Conservation (phyloP, 1,284 basidiomycete genomes). For the Cryptococcus hybrid region DNA sequence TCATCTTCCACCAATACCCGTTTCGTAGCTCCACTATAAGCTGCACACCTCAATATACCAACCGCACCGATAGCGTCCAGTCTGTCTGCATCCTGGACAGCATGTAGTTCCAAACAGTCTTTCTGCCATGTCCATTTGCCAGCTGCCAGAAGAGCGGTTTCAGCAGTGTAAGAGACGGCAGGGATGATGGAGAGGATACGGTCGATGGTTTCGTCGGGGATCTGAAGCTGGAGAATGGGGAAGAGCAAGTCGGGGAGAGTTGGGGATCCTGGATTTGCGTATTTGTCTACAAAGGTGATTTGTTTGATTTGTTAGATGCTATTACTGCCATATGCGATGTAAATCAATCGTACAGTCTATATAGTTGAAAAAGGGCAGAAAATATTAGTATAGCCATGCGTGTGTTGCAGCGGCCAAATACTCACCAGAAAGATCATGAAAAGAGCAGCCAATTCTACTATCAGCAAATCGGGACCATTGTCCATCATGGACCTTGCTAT, state of each 20-base stretch:
- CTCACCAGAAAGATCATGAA: slow-evolving; percentile 67
- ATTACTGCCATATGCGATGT: background rate
- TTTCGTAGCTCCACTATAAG: slow-evolving; percentile 62
- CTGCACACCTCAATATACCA: slow-evolving; percentile 81
- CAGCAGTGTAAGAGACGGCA: slow-evolving; percentile 82
- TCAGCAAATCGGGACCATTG: slow-evolving; percentile 60
- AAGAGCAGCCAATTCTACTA: slow-evolving; percentile 79
- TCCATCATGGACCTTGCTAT: slow-evolving; percentile 59
- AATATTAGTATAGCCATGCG: too few relatives aligned
- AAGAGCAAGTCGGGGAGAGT: slow-evolving; percentile 22
- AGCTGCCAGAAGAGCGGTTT: slow-evolving; percentile 63
- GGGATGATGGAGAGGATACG: slow-evolving; percentile 62
- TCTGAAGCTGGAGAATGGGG: slow-evolving; percentile 23
- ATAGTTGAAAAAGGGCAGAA: too few relatives aligned
- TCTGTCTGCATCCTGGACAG: slow-evolving; percentile 89
- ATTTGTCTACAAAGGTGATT: slow-evolving; percentile 32
- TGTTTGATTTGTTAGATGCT: background rate
- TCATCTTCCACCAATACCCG: slow-evolving; percentile 18
- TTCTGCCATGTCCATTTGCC: slow-evolving; percentile 69
- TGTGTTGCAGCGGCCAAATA: background rate
- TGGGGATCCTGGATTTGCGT: slow-evolving; percentile 18
- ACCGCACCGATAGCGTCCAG: slow-evolving; percentile 90
- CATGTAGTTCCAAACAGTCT: slow-evolving; percentile 75
- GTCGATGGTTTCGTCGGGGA: slow-evolving; percentile 12
- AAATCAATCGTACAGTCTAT: background rate